A percentile compares a stretch with the other conserved stretches of the same genome.
These are phyloP conservation scores for Buddleja alternifolia DNA, from an alignment of 257 asterid genomes.

Conservation along the genomic window DNA sequence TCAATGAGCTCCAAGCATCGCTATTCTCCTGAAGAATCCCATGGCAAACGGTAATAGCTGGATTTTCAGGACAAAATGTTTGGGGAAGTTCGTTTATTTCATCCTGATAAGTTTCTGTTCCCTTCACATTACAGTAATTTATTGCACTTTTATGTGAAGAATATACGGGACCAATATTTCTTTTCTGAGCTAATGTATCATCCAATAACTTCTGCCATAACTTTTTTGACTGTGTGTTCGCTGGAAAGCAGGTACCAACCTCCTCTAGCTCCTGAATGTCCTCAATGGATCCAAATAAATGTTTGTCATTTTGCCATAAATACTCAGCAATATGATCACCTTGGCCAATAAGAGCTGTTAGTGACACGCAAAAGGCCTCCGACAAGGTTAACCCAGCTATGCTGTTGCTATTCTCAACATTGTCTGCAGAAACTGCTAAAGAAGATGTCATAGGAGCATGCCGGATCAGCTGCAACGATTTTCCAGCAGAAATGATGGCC, in stretches of 20 bases:
- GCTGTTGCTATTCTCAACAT: constrained; percentile 39
- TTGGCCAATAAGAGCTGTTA: constrained; percentile 76
- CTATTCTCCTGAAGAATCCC: constrained; percentile 51
- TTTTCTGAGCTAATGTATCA: constrained; percentile 57
- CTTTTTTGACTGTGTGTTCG: constrained; percentile 46
- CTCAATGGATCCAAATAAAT: constrained; percentile 38
- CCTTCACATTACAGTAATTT: constrained; percentile 32
- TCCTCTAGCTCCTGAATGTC: constrained; percentile 39
- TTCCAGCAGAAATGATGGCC: constrained; percentile 91
- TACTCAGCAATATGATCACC: constrained; percentile 71
- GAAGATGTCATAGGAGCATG: constrained; percentile 68
- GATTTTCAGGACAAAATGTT: constrained; percentile 69
- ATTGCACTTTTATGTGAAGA: constrained; percentile 34
- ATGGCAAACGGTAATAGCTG: constrained; percentile 71
- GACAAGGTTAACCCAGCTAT: constrained; percentile 81
- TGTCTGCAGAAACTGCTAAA: constrained; percentile 41
- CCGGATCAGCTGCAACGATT: constrained; percentile 87
- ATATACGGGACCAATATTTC: constrained; percentile 30
- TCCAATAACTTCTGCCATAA: constrained; percentile 70
- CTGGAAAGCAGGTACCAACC: constrained; percentile 29
- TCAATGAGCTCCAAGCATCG: constrained; percentile 76
- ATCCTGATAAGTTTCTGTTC: constrained; percentile 26
- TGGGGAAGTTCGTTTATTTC: constrained; percentile 38
- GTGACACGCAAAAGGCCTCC: constrained; percentile 83
- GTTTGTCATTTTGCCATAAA: constrained; percentile 56